Conservation (phyloP, 345 rosid species). For the Brassica napus region Da-Ae NC_063437.1:21857501-21858000, state of each 20-base stretch:
- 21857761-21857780: background rate
- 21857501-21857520: background rate
- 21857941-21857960: too few relatives aligned
- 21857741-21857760: background rate
- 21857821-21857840: background rate
- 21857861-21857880: background rate
- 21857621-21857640: background rate
- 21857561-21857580: background rate
- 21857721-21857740: background rate
- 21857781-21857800: constrained; percentile 13
- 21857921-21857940: too few relatives aligned
- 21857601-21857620: background rate
- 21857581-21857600: constrained; percentile 6
- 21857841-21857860: background rate
- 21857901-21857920: too few relatives aligned
- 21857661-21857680: background rate
- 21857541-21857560: background rate
- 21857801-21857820: background rate
- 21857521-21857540: background rate
- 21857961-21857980: too few relatives aligned
- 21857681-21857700: background rate
- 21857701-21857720: background rate
- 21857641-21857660: background rate
- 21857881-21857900: background rate
- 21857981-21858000: too few relatives aligned